These are phyloP conservation scores for Theileria orientalis DNA, from an alignment of 169 alveolate species.

Conservation along the genomic window DNA sequence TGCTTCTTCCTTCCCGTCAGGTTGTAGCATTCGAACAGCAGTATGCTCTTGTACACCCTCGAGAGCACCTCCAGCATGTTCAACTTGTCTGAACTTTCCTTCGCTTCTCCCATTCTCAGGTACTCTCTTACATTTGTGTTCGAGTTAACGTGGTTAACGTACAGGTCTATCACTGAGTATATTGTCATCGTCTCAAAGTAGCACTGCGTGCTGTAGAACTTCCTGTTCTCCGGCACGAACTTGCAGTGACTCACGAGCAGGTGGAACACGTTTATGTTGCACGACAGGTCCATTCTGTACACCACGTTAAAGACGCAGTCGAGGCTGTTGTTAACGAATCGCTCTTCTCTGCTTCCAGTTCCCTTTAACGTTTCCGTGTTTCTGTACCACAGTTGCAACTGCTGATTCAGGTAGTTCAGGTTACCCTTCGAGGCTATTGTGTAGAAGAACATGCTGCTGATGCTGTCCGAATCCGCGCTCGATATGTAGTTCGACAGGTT, in stretches of 20 bases:
- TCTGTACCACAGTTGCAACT: conserved; percentile 15
- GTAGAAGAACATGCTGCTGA: conserved; percentile 42
- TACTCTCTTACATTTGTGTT: not conserved
- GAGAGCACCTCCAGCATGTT: not conserved
- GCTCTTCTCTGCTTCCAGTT: no score
- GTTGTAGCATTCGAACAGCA: not conserved
- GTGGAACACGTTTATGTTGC: not conserved
- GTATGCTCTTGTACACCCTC: not conserved
- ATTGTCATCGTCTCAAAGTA: not conserved
- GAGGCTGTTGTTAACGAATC: not conserved
- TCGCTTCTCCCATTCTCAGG: not conserved
- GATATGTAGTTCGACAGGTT: conserved; percentile 25
- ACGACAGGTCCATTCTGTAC: not conserved
- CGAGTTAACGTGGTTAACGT: not conserved
- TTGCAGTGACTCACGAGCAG: not conserved
- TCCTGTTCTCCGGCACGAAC: not conserved
- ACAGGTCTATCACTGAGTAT: not conserved
- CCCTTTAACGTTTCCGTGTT: not conserved
- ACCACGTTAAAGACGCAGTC: not conserved
- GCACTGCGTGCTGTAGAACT: not conserved
- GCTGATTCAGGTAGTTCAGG: conserved; percentile 26
- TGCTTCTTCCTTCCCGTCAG: not conserved
- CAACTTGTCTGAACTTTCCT: not conserved
- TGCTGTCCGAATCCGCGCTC: conserved; percentile 1
- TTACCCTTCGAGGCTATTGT: conserved; percentile 16